A percentile compares a stretch with the other conserved stretches of the same genome.
Evolutionary conservation across 2,329 filamentous ascomycete genomes (phyloP).

Genomic region (Podosphaera leucotricha): DNA sequence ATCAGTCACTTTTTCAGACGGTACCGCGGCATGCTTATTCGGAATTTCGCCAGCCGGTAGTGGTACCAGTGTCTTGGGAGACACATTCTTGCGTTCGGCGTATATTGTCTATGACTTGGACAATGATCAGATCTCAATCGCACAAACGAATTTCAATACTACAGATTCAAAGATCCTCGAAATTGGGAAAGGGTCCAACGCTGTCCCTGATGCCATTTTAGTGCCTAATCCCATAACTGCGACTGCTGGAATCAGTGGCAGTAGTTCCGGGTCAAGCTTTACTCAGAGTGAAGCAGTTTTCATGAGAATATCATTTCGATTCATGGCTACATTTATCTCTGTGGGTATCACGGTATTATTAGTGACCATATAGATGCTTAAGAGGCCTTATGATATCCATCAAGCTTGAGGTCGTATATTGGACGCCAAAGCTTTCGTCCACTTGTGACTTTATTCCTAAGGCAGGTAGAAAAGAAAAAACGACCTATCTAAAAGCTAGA

Average conservation of each 20-base stretch:
- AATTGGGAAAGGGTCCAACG: conserved; percentile 24
- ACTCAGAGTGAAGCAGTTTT: too few species aligned
- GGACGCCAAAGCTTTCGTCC: too few species aligned
- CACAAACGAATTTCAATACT: conserved; percentile 16
- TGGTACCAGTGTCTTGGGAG: conserved; percentile 20
- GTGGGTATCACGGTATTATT: too few species aligned
- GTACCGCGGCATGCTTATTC: conserved; percentile 25
- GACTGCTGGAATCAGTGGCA: conserved; percentile 14
- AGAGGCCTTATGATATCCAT: too few species aligned
- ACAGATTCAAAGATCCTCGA: conserved; percentile 25
- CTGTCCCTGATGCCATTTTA: conserved; percentile 29
- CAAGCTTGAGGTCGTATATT: too few species aligned
- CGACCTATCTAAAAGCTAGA: too few species aligned
- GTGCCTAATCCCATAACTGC: conserved; percentile 27
- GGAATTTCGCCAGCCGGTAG: conserved; percentile 22
- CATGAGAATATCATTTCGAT: too few species aligned
- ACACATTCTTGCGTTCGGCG: conserved; percentile 29
- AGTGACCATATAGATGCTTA: too few species aligned
- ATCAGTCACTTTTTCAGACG: conserved; percentile 11
- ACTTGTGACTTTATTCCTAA: too few species aligned
- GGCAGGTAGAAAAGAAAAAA: too few species aligned
- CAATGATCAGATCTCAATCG: conserved; percentile 23
- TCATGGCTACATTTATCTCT: too few species aligned
- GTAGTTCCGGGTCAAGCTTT: too few species aligned
- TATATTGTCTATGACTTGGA: conserved; percentile 31